Evolutionary conservation across 306 rosid genomes (phyloP).

Genomic region (Sphenostylis stenocarpa): DNA sequence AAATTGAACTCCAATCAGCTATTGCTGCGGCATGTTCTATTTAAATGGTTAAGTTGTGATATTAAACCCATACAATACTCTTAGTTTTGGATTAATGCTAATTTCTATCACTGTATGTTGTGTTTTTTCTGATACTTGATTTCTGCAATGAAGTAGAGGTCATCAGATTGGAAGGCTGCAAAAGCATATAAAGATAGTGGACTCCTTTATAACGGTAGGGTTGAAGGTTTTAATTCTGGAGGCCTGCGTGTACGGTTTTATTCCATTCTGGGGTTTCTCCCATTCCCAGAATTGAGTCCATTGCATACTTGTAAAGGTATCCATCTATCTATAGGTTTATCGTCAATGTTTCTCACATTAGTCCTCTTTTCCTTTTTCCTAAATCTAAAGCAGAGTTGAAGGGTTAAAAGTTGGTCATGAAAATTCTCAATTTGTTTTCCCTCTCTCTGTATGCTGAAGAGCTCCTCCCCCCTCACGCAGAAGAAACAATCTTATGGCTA

Average conservation of each 20-base stretch:
- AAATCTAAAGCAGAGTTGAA: not conserved
- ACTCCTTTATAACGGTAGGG: conserved; percentile 62
- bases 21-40: not conserved
- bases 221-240: conserved; percentile 76
- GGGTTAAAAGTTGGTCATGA: not conserved
- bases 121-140: conserved; percentile 61
- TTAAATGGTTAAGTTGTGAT: not conserved
- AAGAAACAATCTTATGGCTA: not conserved
- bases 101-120: not conserved
- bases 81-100: not conserved
- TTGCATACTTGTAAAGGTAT: conserved; percentile 75
- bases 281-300: conserved; percentile 80
- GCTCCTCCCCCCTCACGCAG: not conserved
- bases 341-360: not conserved
- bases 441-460: not conserved
- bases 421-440: not conserved
- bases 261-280: conserved; percentile 82
- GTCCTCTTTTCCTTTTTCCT: not conserved
- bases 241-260: conserved; percentile 71
- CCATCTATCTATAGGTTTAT: not conserved
- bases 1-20: not conserved
- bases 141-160: conserved; percentile 88
- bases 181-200: conserved; percentile 58
- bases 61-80: not conserved
- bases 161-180: conserved; percentile 91